Base-by-base conservation (phyloP, 495 filamentous ascomycete species). In the Glarea lozoyensis region DNA sequence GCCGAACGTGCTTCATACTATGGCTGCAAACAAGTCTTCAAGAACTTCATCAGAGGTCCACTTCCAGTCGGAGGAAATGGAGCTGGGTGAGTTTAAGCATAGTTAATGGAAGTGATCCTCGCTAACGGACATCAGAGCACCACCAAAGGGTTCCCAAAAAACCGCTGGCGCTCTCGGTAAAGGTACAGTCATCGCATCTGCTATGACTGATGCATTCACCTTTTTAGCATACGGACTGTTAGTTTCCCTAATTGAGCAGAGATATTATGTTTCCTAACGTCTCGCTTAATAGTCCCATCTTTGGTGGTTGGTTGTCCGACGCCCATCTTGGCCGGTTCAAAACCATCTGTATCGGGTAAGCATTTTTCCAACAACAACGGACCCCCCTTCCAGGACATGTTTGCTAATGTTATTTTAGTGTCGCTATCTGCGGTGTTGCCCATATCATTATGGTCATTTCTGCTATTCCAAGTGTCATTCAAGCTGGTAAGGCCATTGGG, bases 361-460 rank as follows among this genome's bases (percentile, higher is more conserved):
- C n/a, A n/a, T n/a, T n/a, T n/a, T n/a, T n/a, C n/a, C n/a, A n/a
- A n/a, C n/a, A n/a, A n/a, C n/a, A n/a, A n/a, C n/a, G n/a, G n/a
- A n/a, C n/a, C n/a, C n/a, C n/a, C n/a, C n/a, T n/a, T n/a, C n/a
- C n/a, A n/a, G n/a, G n/a, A n/a, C n/a, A n/a, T n/a, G n/a, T n/a
- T n/a, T n/a, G n/a, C n/a, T n/a, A n/a, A n/a, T n/a, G n/a, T n/a
- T n/a, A n/a, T n/a, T n/a, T n/a, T n/a, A n/a, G 78, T 44, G 70
- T 81, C 0, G 37, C 58, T 0, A 60, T 82, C 23, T 81, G 76
- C 46, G 69, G 78, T 38, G 43, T 78, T 30, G 77, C 78, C 16
- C 76, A 81, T 53, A 48, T 81, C 36, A 73, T 82, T 52, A 72
- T 79, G 56, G 69, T 82, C 37, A 62, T 76, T 35, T 75, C 73